phyloP scores from a whole-genome alignment of 495 filamentous ascomycete species.

The Neurospora sp. region DNA sequence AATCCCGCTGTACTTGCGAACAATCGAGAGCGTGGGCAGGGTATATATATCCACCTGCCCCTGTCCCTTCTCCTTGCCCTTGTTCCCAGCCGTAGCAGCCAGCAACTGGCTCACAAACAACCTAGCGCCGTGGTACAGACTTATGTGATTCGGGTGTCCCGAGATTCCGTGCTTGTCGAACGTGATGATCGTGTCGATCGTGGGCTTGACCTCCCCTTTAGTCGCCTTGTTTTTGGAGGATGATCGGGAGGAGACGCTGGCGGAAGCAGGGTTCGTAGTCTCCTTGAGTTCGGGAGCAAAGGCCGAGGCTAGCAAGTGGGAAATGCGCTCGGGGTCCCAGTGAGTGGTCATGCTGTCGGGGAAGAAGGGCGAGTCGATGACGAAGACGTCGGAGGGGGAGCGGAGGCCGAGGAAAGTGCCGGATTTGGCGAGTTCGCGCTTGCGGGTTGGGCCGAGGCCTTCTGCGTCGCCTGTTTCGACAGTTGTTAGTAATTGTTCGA shows the following conservation, averaged over 20 bases:
- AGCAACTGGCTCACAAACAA: constrained; percentile 55
- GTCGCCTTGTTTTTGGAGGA: not conserved
- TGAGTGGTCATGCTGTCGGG: constrained; percentile 72
- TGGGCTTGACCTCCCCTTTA: constrained; percentile 27
- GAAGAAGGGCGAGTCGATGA: constrained; percentile 72
- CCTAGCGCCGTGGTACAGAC: constrained; percentile 72
- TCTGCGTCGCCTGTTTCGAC: constrained; percentile 86
- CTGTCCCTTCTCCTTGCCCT: constrained; percentile 16
- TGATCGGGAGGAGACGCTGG: not conserved
- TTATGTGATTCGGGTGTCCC: constrained; percentile 83
- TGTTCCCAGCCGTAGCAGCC: constrained; percentile 49
- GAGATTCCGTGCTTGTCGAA: constrained; percentile 78
- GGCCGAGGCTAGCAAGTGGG: constrained; percentile 53
- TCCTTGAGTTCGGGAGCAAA: constrained; percentile 53
- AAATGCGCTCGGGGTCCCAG: constrained; percentile 64
- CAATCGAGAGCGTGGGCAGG: constrained; percentile 54
- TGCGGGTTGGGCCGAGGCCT: constrained; percentile 71
- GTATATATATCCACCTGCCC: constrained; percentile 64
- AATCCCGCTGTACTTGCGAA: constrained; percentile 71
- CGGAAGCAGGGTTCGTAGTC: constrained; percentile 7
- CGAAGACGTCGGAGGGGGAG: constrained; percentile 61
- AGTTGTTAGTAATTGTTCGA: too few relatives aligned
- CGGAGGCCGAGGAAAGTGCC: constrained; percentile 66
- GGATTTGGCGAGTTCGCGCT: constrained; percentile 72
- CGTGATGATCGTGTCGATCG: constrained; percentile 76